These are phyloP conservation scores for Schoenoplectus tabernaemontani DNA, from an alignment of 202 grass and related monocot species.

Conservation along the genomic window DNA sequence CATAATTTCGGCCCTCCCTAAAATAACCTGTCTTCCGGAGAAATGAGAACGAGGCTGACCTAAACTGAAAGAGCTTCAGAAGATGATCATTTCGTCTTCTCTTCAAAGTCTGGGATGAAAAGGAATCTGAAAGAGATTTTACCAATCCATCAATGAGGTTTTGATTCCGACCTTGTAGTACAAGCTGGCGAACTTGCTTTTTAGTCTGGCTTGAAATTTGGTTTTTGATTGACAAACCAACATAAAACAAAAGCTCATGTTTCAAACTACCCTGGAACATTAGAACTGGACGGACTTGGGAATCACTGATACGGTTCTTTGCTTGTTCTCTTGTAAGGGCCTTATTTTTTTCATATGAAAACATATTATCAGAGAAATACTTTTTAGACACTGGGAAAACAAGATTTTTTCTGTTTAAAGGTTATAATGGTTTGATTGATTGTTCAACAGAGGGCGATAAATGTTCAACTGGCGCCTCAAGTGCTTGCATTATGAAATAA, in stretches of 20 bases:
- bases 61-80: too few relatives aligned
- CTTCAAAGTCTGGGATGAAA: too few relatives aligned
- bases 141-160: too few relatives aligned
- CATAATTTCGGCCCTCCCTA: too few relatives aligned
- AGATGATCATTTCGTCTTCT: too few relatives aligned
- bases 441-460: slow-evolving; percentile 62
- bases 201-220: neutral
- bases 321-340: neutral
- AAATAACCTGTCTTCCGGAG: too few relatives aligned
- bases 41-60: too few relatives aligned
- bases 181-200: neutral
- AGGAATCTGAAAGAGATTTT: too few relatives aligned
- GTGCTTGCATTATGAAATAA: slow-evolving; percentile 87
- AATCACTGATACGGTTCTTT: neutral
- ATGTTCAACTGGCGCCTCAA: slow-evolving; percentile 76
- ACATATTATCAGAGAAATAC: neutral
- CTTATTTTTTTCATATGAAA: neutral
- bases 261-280: neutral
- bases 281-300: neutral
- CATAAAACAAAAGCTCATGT: neutral
- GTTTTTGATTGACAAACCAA: neutral
- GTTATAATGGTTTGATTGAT: slow-evolving; percentile 18
- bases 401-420: neutral
- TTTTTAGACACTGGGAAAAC: neutral
- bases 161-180: neutral